Evolutionary conservation across 495 filamentous ascomycete species (phyloP).

Genomic region (Thozetella sp.): DNA sequence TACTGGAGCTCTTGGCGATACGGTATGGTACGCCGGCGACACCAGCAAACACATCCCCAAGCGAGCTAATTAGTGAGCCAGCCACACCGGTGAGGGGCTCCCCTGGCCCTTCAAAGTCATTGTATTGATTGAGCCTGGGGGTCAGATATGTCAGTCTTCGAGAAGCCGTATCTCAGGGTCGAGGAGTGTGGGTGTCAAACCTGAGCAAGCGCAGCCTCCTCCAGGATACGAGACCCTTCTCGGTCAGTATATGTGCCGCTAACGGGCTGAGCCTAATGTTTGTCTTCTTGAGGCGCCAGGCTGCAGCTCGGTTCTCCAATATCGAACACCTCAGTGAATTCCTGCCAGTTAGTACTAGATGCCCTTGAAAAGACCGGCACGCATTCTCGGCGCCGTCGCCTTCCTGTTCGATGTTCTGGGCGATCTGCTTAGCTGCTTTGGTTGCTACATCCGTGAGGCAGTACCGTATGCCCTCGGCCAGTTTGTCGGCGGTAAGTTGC

Average conservation of each 20-base stretch:
- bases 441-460: constrained; percentile 61
- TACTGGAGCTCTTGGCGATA: constrained; percentile 52
- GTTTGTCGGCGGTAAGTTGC: constrained; percentile 59
- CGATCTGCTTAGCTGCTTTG: constrained; percentile 58
- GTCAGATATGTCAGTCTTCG: no score
- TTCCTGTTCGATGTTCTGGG: constrained; percentile 63
- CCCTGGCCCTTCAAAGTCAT: constrained; percentile 77
- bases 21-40: constrained; percentile 60
- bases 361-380: constrained; percentile 68
- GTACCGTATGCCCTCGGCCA: constrained; percentile 68
- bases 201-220: constrained; percentile 62
- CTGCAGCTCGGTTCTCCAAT: constrained; percentile 63
- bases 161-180: no score
- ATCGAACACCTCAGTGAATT: constrained; percentile 70
- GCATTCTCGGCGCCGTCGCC: constrained; percentile 76
- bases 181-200: neutral
- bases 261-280: constrained; percentile 61
- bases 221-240: constrained; percentile 60
- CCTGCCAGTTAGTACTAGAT: constrained; percentile 56
- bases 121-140: constrained; percentile 70
- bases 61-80: constrained; percentile 53
- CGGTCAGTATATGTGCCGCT: constrained; percentile 66
- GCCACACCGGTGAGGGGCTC: constrained; percentile 70
- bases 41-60: constrained; percentile 56
- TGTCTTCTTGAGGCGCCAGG: constrained; percentile 66